Conservation (phyloP, 2,329 filamentous ascomycete genomes). For the Exserohilum rostratum region DNA sequence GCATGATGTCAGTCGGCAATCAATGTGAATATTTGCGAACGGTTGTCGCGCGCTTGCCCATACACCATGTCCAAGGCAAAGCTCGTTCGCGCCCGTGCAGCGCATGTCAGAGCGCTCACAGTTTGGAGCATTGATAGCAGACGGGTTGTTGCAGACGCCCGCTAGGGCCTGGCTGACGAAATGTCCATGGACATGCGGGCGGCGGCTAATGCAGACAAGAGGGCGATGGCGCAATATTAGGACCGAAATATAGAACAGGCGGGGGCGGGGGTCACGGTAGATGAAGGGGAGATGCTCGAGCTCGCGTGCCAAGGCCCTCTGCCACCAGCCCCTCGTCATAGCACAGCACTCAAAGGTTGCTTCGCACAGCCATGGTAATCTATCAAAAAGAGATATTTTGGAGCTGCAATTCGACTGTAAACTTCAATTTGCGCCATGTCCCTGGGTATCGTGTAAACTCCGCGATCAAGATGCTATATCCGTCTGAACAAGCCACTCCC, state of each 20-base stretch:
- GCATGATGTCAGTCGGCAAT: too few relatives aligned
- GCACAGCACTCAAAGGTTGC: background rate
- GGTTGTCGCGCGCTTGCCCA: constrained; percentile 3
- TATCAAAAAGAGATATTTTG: background rate
- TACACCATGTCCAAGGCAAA: background rate
- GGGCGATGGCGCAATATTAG: constrained; percentile 13
- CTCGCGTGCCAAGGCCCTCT: background rate
- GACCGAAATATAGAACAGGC: constrained; percentile 7
- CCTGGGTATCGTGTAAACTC: constrained; percentile 21
- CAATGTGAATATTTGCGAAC: background rate
- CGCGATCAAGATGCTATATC: constrained; percentile 8
- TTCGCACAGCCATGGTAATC: background rate
- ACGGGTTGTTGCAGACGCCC: background rate
- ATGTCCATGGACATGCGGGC: background rate
- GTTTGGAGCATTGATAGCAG: constrained; percentile 1
- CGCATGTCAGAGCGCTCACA: background rate
- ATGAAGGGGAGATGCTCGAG: too few relatives aligned
- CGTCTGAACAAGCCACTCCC: background rate
- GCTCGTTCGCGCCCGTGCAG: background rate
- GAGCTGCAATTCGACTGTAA: background rate
- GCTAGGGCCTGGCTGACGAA: background rate
- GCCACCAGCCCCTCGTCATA: background rate
- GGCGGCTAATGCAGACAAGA: constrained; percentile 3
- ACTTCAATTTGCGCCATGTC: constrained; percentile 3
- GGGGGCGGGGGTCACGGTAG: background rate